A percentile compares a stretch with the other conserved stretches of the same genome.
These are phyloP conservation scores for Mortierella antarctica DNA, from an alignment of 192 early-diverging fungal species.

Conservation along the genomic window DNA sequence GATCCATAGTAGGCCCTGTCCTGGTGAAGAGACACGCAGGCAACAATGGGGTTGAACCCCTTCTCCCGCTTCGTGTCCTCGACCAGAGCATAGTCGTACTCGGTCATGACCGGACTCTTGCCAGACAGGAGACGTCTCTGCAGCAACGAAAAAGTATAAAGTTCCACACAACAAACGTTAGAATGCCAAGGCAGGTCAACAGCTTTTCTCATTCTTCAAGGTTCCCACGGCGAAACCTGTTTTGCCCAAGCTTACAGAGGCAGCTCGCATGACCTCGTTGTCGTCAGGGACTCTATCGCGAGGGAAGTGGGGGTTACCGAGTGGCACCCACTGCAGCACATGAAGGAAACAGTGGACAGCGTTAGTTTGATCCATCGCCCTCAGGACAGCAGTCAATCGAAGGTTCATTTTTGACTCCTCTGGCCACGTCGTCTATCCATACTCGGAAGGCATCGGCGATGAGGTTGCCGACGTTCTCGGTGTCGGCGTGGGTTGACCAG, in stretches of 20 bases:
- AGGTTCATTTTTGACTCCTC: neutral
- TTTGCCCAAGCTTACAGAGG: constrained; percentile 2
- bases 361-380: neutral
- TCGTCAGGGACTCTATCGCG: constrained; percentile 15
- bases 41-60: constrained; percentile 31
- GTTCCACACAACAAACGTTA: neutral
- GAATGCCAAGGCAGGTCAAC: neutral
- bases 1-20: constrained; percentile 26
- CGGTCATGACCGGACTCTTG: constrained; percentile 21
- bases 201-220: neutral
- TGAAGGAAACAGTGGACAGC: neutral
- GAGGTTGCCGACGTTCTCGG: constrained; percentile 17
- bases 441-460: constrained; percentile 28
- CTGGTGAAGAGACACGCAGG: constrained; percentile 27
- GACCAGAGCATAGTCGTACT: constrained; percentile 39
- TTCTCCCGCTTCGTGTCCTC: constrained; percentile 16
- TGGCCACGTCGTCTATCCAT: neutral
- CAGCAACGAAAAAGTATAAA: neutral
- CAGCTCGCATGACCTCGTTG: constrained; percentile 9
- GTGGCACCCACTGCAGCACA: constrained; percentile 11
- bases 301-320: constrained; percentile 16
- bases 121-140: constrained; percentile 29
- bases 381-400: neutral
- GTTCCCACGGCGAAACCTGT: neutral
- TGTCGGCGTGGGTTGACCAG: constrained; percentile 43